Conservation (phyloP, 164 flowering plant species). For the Sedum album region DNA sequence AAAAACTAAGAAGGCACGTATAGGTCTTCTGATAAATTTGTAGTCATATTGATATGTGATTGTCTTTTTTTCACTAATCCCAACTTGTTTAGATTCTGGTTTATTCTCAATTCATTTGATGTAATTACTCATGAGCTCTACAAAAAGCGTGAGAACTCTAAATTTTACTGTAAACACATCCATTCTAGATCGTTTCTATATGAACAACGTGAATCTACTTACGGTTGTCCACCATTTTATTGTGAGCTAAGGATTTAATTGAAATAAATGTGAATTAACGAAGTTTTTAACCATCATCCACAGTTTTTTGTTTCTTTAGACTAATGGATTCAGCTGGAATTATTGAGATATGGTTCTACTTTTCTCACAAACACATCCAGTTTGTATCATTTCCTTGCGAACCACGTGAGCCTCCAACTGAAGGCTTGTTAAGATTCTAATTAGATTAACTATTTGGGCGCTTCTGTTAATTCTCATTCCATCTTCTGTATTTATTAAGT, state of each 20-base stretch:
- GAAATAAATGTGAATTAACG: not conserved
- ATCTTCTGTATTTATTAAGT: not conserved
- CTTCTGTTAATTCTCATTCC: not conserved
- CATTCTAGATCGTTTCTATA: too few relatives aligned
- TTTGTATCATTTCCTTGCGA: not conserved
- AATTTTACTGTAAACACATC: too few relatives aligned
- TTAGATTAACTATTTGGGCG: not conserved
- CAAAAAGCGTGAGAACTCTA: not conserved
- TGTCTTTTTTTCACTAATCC: not conserved
- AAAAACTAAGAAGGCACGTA: slow-evolving; percentile 27
- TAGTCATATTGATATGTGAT: not conserved
- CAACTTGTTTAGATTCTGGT: not conserved
- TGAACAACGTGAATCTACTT: too few relatives aligned
- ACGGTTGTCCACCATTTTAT: not conserved
- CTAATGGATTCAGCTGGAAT: not conserved
- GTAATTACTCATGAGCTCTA: not conserved
- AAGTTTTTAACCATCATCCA: not conserved
- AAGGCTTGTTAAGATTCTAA: not conserved
- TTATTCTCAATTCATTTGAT: not conserved
- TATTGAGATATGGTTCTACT: not conserved
- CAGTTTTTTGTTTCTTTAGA: not conserved
- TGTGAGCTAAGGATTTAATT: not conserved
- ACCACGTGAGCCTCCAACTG: not conserved
- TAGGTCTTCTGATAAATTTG: not conserved
- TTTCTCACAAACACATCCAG: not conserved